phyloP scores from a whole-genome alignment of 306 rosid genomes.

The Rosa multiflora region DNA sequence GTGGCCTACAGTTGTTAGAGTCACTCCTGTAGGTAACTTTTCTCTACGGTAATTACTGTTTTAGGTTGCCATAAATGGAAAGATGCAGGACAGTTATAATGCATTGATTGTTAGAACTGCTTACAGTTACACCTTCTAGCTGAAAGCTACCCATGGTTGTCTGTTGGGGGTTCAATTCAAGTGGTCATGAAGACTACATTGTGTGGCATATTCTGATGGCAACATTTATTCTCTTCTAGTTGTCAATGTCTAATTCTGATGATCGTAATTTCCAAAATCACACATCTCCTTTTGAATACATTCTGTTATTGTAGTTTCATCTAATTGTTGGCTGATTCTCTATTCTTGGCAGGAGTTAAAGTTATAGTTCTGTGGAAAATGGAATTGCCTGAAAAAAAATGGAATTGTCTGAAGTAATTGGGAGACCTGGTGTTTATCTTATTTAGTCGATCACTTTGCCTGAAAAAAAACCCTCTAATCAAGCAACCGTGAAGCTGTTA shows the following conservation, averaged over 20 bases:
- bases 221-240: background rate
- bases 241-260: background rate
- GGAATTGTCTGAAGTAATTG: background rate
- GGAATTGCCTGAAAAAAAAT: background rate
- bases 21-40: background rate
- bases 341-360: slow-evolving; percentile 48
- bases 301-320: background rate
- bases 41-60: background rate
- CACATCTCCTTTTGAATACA: background rate
- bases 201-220: background rate
- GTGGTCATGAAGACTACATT: background rate
- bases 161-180: background rate
- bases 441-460: background rate
- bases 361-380: slow-evolving; percentile 33
- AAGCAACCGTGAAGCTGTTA: background rate
- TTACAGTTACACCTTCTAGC: background rate
- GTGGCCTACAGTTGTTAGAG: background rate
- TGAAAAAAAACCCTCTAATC: background rate
- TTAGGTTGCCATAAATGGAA: background rate
- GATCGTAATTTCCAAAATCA: background rate
- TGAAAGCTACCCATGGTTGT: background rate
- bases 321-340: slow-evolving; percentile 5
- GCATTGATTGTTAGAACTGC: background rate
- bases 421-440: background rate
- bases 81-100: background rate